Evolutionary conservation across 1,284 basidiomycete genomes (phyloP).

Genomic region (Moniliophthora roreri): DNA sequence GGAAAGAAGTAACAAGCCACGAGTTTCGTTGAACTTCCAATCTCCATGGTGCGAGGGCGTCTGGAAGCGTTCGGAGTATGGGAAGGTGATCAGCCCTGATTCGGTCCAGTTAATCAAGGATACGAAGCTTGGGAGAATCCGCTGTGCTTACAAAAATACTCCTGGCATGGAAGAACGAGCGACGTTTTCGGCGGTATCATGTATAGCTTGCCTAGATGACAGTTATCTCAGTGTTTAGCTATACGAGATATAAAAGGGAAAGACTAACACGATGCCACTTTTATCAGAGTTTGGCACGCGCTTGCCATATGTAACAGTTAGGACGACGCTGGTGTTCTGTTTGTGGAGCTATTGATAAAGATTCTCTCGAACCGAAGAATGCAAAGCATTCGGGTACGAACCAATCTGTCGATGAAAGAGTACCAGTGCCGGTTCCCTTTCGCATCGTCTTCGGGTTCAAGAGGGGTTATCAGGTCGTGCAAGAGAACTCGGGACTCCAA

Average conservation of each 20-base stretch:
- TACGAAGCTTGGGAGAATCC: neutral
- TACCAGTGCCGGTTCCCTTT: neutral
- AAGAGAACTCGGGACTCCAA: slow-evolving; percentile 1
- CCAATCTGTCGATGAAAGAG: neutral
- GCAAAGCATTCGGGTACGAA: neutral
- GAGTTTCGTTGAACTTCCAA: slow-evolving; percentile 1
- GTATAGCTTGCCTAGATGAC: neutral
- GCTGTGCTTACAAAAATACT: neutral
- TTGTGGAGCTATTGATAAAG: neutral
- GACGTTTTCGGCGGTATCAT: neutral
- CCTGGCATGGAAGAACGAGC: neutral
- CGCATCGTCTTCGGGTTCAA: neutral
- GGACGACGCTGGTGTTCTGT: neutral
- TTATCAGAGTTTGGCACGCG: neutral
- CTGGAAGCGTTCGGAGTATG: neutral
- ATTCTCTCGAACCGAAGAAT: neutral
- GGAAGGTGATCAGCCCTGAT: neutral
- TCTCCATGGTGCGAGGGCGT: neutral
- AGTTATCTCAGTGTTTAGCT: no score
- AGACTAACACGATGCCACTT: no score
- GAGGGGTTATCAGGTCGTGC: neutral
- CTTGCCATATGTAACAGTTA: neutral
- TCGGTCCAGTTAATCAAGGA: neutral
- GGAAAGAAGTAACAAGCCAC: neutral
- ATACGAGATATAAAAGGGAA: no score